Conservation (phyloP, 345 rosid species). For the Acer campestre region DNA sequence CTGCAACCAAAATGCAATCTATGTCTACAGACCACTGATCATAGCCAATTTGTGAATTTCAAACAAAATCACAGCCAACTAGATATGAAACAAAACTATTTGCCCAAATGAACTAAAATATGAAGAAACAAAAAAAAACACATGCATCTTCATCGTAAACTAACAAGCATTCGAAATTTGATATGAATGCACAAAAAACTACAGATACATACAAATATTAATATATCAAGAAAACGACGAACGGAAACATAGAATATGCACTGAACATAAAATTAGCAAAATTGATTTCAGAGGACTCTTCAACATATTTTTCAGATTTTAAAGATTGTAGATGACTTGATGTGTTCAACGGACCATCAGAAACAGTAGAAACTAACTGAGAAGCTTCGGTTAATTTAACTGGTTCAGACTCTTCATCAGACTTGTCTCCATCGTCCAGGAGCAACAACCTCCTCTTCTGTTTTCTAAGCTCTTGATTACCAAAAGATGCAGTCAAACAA, state of each 20-base stretch:
- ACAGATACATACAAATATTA: too few species aligned
- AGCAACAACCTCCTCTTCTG: background rate
- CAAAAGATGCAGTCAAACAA: too few species aligned
- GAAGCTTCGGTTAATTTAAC: conserved; percentile 2
- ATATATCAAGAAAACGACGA: background rate
- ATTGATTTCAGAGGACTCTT: background rate
- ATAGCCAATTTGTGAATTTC: too few species aligned
- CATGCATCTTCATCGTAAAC: too few species aligned
- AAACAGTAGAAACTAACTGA: background rate
- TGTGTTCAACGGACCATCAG: background rate
- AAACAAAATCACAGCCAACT: background rate
- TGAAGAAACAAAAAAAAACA: too few species aligned
- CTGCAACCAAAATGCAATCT: too few species aligned
- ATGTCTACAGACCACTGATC: too few species aligned
- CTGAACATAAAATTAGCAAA: background rate
- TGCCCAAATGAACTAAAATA: background rate
- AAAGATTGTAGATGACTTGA: background rate
- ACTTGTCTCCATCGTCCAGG: conserved; percentile 15
- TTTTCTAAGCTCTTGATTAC: too few species aligned
- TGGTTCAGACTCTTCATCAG: conserved; percentile 16
- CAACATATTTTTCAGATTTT: background rate
- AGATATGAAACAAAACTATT: background rate
- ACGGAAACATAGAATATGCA: background rate
- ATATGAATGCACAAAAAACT: too few species aligned
- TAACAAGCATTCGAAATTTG: too few species aligned